Conservation (phyloP, 192 early-diverging fungal genomes). For the Physocladia obscura region DNA sequence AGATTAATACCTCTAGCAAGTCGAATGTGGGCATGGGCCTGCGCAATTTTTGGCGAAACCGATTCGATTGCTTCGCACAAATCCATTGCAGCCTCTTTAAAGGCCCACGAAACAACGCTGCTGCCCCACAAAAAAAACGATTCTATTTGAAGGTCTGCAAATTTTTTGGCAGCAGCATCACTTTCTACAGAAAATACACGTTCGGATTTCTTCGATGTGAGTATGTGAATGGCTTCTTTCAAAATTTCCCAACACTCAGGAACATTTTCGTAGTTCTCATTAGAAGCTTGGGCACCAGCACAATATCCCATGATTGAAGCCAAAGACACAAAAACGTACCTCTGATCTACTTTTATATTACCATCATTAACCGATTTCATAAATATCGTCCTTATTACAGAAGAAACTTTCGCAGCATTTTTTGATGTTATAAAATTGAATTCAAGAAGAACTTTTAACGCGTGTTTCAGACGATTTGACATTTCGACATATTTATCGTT, state of each 20-base stretch:
- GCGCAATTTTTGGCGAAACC: not conserved
- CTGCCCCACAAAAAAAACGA: no score
- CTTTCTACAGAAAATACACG: no score
- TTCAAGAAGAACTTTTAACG: not conserved
- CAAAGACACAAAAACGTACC: not conserved
- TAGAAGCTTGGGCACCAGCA: not conserved
- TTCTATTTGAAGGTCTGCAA: no score
- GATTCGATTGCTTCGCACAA: not conserved
- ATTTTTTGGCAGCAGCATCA: no score
- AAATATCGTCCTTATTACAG: not conserved
- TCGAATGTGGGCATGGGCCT: not conserved
- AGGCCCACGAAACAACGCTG: no score
- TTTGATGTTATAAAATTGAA: not conserved
- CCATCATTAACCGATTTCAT: not conserved
- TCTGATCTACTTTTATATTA: not conserved
- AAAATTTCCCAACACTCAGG: not conserved
- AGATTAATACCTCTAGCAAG: not conserved
- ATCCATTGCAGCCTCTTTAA: not conserved
- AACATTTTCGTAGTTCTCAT: no score
- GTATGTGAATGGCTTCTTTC: not conserved
- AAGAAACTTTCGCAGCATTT: not conserved
- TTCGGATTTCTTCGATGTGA: not conserved
- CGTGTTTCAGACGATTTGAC: not conserved
- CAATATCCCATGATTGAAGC: not conserved
- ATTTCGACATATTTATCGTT: not conserved